phyloP scores from a whole-genome alignment of 2,329 filamentous ascomycete species.

The Fusarium sp. region DNA sequence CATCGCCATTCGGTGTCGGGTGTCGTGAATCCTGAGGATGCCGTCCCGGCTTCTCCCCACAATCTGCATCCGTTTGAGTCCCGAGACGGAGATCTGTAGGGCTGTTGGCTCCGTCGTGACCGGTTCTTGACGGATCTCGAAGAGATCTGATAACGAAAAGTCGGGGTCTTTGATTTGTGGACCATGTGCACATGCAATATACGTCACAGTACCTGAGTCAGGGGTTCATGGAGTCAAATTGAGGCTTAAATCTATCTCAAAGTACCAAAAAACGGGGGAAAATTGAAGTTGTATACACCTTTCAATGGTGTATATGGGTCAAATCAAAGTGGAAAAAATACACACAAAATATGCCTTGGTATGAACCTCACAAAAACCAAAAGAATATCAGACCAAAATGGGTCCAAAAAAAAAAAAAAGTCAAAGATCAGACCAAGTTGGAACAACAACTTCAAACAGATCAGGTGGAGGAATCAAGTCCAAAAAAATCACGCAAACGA shows the following conservation, averaged over 20 bases:
- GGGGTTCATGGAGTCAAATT: constrained; percentile 25
- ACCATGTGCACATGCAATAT: constrained; percentile 31
- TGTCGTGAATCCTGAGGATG: background rate
- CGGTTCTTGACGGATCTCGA: constrained; percentile 23
- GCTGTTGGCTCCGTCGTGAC: constrained; percentile 29
- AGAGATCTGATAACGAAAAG: constrained; percentile 21
- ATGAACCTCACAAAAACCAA: constrained; percentile 1
- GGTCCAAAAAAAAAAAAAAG: background rate
- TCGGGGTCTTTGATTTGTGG: constrained; percentile 37
- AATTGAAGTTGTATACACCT: background rate
- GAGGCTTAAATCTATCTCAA: constrained; percentile 3
- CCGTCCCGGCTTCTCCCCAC: constrained; percentile 34
- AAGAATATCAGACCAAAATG: background rate
- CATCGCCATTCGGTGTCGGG: constrained; percentile 15
- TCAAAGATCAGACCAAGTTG: constrained; percentile 1
- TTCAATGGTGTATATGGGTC: background rate
- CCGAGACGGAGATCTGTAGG: constrained; percentile 28
- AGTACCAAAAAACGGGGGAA: background rate
- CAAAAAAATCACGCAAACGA: constrained; percentile 8
- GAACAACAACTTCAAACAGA: background rate
- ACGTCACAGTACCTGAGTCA: constrained; percentile 34
- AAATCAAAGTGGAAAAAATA: background rate
- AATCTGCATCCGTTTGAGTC: constrained; percentile 16
- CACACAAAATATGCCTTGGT: background rate
- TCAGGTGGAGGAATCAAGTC: background rate